Percentiles rank a stretch among this genome's conserved stretches.
phyloP scores from a whole-genome alignment of 768 basidiomycete species.

The Collybia mongolica region DNA sequence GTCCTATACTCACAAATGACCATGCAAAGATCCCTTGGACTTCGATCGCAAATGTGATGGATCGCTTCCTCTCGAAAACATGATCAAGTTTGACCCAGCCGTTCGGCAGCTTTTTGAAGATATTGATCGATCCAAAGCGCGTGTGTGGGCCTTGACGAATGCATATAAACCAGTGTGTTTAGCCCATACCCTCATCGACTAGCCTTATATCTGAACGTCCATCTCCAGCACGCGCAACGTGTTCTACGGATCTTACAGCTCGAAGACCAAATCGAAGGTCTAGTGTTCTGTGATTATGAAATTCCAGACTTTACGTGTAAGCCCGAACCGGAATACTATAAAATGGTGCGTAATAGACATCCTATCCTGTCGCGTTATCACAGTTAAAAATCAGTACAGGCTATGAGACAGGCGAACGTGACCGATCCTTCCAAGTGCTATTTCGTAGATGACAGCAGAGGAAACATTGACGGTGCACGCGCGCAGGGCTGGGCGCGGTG shows the following conservation, averaged over 20 bases:
- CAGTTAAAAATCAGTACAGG: slow-evolving; percentile 38
- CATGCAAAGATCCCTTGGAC: slow-evolving; percentile 65
- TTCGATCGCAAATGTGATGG: slow-evolving; percentile 86
- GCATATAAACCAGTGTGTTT: slow-evolving; percentile 68
- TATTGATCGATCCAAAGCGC: slow-evolving; percentile 71
- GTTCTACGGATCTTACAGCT: slow-evolving; percentile 75
- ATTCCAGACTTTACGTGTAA: slow-evolving; percentile 73
- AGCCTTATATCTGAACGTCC: background rate
- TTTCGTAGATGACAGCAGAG: slow-evolving; percentile 77
- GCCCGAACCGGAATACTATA: slow-evolving; percentile 73
- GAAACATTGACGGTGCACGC: slow-evolving; percentile 67
- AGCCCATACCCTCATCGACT: no score
- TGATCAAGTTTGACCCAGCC: slow-evolving; percentile 63
- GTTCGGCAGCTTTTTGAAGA: slow-evolving; percentile 72
- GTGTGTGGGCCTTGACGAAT: slow-evolving; percentile 88
- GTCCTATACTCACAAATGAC: slow-evolving; percentile 1
- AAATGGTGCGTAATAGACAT: slow-evolving; percentile 37
- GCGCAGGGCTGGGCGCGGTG: slow-evolving; percentile 69
- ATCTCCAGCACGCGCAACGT: slow-evolving; percentile 70
- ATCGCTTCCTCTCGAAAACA: slow-evolving; percentile 76
- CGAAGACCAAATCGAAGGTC: slow-evolving; percentile 69
- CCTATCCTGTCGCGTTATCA: slow-evolving; percentile 1
- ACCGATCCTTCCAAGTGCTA: slow-evolving; percentile 69
- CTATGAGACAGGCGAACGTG: slow-evolving; percentile 59
- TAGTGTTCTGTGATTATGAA: slow-evolving; percentile 80